Base-by-base conservation (phyloP, 768 basidiomycete genomes). In the Amanita jacksonii region DNA sequence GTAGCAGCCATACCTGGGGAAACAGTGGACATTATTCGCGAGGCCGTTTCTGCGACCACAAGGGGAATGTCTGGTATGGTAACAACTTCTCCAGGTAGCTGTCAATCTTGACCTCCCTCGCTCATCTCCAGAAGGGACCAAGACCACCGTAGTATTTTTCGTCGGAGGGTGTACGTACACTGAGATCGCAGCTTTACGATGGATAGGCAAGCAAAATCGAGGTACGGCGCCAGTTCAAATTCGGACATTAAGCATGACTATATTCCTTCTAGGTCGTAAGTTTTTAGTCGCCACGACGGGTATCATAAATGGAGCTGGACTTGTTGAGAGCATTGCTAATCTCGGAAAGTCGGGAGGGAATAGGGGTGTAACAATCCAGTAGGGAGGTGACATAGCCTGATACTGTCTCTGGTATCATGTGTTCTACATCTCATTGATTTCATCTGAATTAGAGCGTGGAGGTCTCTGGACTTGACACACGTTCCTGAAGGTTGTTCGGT, bases 141-240 rank as follows among this genome's bases (percentile, higher is more conserved):
- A 79, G 6, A 94, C 84, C 4, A 94, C 91, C 2, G 76, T 94
- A 13, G 86, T 99, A 8, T 96, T 97, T 65, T 97, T 98, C 76
- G 64, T 98, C 24, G 96, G 96, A 20, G 96, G 94, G 3, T 92
- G 92, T 60, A 99, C 96, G 9, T 96, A 88, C 54, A 94, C 94
- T 7, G 96, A 98, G 66, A 91, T 98, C 47, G 83, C 96, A 28
- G 94, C 94, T 5, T 60, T 99, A 52, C 73, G 96, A 58, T 96
- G 91, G 90, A 83, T 94, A 55, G 74, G 79, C 45, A 76, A 81
- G 52, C 90, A 91, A 60, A 84, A 83, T 52, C 76, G 73, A 72
- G 93, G 90, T 79, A 55, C 20, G 62, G 57, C 1, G 12, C 30
- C 13, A 5, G 20, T 48, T n/a, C 43, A 16, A 38, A 10, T 13